phyloP scores from a whole-genome alignment of 2,329 filamentous ascomycete genomes.

The Colletotrichum nymphaeae region DNA sequence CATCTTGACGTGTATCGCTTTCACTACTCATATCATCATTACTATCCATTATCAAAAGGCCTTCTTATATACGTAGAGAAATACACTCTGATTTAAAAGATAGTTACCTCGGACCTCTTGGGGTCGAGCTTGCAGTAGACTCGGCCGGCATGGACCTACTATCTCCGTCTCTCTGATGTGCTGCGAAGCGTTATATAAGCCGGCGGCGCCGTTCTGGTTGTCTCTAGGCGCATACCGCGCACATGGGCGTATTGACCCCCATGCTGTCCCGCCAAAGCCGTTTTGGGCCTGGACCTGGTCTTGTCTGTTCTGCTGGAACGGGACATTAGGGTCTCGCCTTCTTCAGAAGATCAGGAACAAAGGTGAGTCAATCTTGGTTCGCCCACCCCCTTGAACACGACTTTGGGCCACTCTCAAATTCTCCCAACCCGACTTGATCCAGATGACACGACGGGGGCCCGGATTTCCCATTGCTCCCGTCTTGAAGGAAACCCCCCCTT shows the following conservation, averaged over 20 bases:
- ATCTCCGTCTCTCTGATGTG: not conserved
- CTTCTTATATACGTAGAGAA: too few relatives aligned
- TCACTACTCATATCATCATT: too few relatives aligned
- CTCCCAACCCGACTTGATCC: slow-evolving; percentile 15
- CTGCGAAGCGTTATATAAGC: not conserved
- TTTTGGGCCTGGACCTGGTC: slow-evolving; percentile 15
- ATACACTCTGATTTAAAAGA: too few relatives aligned
- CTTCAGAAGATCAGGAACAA: slow-evolving; percentile 3
- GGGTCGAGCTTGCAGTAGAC: not conserved
- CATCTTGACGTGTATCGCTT: too few relatives aligned
- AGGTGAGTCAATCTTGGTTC: not conserved
- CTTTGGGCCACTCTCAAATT: slow-evolving; percentile 18
- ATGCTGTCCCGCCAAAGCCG: not conserved
- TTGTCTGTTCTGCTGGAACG: slow-evolving; percentile 1
- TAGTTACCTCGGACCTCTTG: too few relatives aligned
- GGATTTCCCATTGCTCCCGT: not conserved
- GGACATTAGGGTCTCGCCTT: not conserved
- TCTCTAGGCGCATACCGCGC: not conserved
- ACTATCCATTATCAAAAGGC: too few relatives aligned
- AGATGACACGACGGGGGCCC: not conserved
- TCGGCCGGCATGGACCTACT: not conserved
- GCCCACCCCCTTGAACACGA: slow-evolving; percentile 13
- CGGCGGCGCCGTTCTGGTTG: not conserved
- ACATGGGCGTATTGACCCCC: not conserved
- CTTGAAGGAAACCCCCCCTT: slow-evolving; percentile 7